Conservation (phyloP, 2,329 filamentous ascomycete species). For the Stylonectria norvegica region DNA sequence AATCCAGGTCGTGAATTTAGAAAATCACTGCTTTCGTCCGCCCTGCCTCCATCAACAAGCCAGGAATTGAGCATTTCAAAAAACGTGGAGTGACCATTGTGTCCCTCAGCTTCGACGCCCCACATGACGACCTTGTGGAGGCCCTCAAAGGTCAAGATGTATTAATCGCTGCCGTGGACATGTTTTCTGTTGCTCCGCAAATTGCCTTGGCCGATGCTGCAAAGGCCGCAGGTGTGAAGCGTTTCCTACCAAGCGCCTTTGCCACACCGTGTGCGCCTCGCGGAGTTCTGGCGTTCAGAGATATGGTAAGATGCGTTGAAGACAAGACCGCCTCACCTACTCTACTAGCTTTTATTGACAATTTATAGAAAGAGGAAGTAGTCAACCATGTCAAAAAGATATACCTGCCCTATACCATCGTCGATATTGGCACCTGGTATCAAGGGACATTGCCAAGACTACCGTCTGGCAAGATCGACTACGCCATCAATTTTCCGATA, state of each 20-base stretch:
- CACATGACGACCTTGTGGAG: background rate
- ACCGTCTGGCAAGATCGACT: slow-evolving; percentile 22
- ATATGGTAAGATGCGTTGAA: slow-evolving; percentile 4
- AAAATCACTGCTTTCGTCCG: slow-evolving; percentile 4
- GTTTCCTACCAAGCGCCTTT: slow-evolving; percentile 6
- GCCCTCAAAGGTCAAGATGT: slow-evolving; percentile 5
- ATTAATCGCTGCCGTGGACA: slow-evolving; percentile 1
- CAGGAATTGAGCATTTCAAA: background rate
- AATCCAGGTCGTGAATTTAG: background rate
- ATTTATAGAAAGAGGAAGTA: slow-evolving; percentile 44
- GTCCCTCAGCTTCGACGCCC: background rate
- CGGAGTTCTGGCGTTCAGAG: slow-evolving; percentile 2
- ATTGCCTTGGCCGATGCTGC: slow-evolving; percentile 6
- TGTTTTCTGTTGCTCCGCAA: background rate
- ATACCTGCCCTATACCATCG: slow-evolving; percentile 51
- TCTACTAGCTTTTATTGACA: background rate
- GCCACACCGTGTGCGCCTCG: background rate
- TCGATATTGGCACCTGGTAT: slow-evolving; percentile 60
- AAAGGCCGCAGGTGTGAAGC: slow-evolving; percentile 5
- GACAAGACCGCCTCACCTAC: too few relatives aligned
- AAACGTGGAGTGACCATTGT: slow-evolving; percentile 1
- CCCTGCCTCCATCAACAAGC: slow-evolving; percentile 3
- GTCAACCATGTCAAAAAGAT: slow-evolving; percentile 46
- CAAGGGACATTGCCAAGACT: slow-evolving; percentile 37
- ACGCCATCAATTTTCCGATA: slow-evolving; percentile 30